phyloP scores from a whole-genome alignment of 179 eudicot species.

The Spinacia oleracea region DNA sequence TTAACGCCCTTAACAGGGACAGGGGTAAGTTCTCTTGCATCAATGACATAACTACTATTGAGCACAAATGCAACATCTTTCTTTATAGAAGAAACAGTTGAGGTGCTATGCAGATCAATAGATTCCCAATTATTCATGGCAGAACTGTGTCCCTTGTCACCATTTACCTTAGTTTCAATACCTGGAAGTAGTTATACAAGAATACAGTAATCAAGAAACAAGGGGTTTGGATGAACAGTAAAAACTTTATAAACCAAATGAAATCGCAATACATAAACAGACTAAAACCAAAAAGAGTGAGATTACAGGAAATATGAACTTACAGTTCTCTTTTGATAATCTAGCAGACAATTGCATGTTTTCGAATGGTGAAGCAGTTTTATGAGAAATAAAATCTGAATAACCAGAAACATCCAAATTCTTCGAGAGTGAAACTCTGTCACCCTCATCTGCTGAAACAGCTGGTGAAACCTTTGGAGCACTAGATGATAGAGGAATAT shows the following conservation, averaged over 20 bases:
- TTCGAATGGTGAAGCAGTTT: constrained; percentile 19
- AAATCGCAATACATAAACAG: background rate
- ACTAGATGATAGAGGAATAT: constrained; percentile 38
- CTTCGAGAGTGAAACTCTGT: constrained; percentile 20
- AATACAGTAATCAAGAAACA: constrained; percentile 3
- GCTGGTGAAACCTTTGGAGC: constrained; percentile 19
- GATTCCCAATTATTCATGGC: constrained; percentile 32
- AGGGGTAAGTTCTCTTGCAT: constrained; percentile 17
- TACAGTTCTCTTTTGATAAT: constrained; percentile 41
- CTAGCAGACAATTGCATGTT: constrained; percentile 24
- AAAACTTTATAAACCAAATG: background rate
- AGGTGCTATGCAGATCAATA: constrained; percentile 28
- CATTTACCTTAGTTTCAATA: constrained; percentile 32
- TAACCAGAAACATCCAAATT: constrained; percentile 21
- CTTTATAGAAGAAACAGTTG: constrained; percentile 21
- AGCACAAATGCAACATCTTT: constrained; percentile 28
- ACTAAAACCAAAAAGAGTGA: background rate
- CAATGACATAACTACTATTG: constrained; percentile 15
- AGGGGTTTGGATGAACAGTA: background rate
- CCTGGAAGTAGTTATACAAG: constrained; percentile 30
- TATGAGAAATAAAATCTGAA: constrained; percentile 27
- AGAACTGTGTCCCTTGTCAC: constrained; percentile 33
- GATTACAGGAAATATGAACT: constrained; percentile 29
- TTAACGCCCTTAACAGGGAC: constrained; percentile 20
- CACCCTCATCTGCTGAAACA: constrained; percentile 26